Evolutionary conservation across 2,329 filamentous ascomycete species (phyloP), one percentile per base, ranked within the genome.

Genomic region (Ophiostoma triangulosporum): DNA sequence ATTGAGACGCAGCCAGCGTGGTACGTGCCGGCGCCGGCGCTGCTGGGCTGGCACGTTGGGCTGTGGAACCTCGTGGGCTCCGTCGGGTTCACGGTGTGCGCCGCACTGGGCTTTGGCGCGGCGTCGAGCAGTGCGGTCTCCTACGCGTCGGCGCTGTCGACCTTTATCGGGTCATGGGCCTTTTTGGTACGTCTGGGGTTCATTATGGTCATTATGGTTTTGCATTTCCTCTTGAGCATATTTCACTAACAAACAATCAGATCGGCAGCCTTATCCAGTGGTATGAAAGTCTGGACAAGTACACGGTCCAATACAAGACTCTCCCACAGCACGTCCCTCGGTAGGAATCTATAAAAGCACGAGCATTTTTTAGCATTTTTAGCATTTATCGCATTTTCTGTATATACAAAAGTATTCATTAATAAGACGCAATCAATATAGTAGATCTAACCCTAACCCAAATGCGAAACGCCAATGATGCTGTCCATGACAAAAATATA

Each of bases 41-140:
- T 78, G 0, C 69, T 86, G 1, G 81, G 81, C 3, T 85, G 81
- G 82, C 79, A 84, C 63, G 76, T 86, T 58, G 81, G 79, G 0
- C 64, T 75, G 8, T 85, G 80, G 79, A 85, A 84, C 59, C 63
- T 83, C 2, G 67, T 84, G 20, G 82, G 82, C 1, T 75, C 75
- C 1, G 60, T 84, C 24, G 81, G 81, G 0, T 84, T 84, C 61
- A 83, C 77, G 5, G 67, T 80, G 0, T 80, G 76, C 56, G 77
- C 76, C n/a, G 77, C 73, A 2, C 61, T 81, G 29, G 78, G 77
- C 0, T 77, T 73, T 53, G 75, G 65, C 11, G 63, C 62, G 7
- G 65, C 62, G 24, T 64, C 68, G 52, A 66, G 65, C 27, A 48
- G 54, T 17, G 68, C 67, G 1, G 69, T 72, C 3, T 64, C 69